A percentile compares a stretch with the other conserved stretches of the same genome.
These are phyloP conservation scores for Lablab purpureus DNA, from an alignment of 306 rosid genomes.

Conservation along the genomic window DNA sequence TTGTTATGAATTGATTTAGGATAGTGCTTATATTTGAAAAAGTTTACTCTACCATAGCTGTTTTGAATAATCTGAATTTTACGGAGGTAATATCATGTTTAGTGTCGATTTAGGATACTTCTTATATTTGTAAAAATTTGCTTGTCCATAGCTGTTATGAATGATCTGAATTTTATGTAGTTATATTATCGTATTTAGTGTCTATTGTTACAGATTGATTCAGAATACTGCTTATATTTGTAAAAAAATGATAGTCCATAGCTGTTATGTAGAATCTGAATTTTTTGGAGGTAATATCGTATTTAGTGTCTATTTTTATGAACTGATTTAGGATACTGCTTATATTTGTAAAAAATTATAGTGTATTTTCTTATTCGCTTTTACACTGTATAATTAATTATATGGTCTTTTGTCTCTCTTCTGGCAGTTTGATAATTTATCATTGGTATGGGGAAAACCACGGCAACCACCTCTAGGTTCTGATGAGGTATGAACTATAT, in stretches of 20 bases:
- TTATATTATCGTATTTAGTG: constrained; percentile 15
- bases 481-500: constrained; percentile 72
- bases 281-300: constrained; percentile 34
- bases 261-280: constrained; percentile 27
- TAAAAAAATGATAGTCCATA: background rate
- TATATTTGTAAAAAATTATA: background rate
- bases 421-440: constrained; percentile 74
- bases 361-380: background rate
- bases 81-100: too few relatives aligned
- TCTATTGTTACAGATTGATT: background rate
- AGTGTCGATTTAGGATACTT: too few relatives aligned
- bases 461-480: constrained; percentile 81
- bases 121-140: too few relatives aligned
- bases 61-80: too few relatives aligned
- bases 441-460: constrained; percentile 93
- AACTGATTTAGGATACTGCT: background rate
- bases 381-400: constrained; percentile 25
- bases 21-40: too few relatives aligned
- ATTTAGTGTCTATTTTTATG: constrained; percentile 11
- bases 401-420: constrained; percentile 36
- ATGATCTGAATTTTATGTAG: constrained; percentile 35
- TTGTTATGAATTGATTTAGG: too few relatives aligned
- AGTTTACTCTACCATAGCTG: background rate
- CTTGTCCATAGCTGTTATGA: constrained; percentile 4
- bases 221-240: too few relatives aligned